These are phyloP conservation scores for Phaseolus lunatus DNA, from an alignment of 306 rosid species.

Conservation along the genomic window DNA sequence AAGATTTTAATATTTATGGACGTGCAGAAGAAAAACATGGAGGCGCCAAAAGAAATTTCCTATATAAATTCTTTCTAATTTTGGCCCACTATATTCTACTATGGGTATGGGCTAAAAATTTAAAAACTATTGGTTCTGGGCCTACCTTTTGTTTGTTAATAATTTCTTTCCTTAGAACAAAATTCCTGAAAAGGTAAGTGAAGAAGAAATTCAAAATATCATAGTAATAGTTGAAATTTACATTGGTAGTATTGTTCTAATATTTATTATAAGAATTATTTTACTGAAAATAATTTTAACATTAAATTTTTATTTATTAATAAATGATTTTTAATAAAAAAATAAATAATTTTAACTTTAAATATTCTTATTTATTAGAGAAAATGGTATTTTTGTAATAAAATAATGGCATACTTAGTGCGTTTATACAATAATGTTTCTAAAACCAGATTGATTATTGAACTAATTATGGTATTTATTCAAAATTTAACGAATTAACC, in stretches of 20 bases:
- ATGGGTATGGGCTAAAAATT: background rate
- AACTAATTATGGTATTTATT: too few species aligned
- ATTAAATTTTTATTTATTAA: background rate
- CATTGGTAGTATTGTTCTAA: background rate
- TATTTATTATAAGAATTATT: background rate
- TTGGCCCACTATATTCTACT: too few species aligned
- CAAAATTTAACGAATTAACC: too few species aligned
- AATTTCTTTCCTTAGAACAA: background rate
- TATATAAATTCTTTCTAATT: too few species aligned
- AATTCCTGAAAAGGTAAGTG: background rate
- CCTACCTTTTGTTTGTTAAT: background rate
- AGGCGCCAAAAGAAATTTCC: too few species aligned
- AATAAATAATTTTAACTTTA: background rate
- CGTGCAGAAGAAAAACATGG: too few species aligned
- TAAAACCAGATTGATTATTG: too few species aligned
- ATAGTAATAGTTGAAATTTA: background rate
- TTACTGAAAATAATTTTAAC: background rate
- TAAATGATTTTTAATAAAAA: background rate
- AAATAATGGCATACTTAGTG: background rate
- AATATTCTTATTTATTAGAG: background rate
- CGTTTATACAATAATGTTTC: too few species aligned
- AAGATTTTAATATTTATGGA: too few species aligned
- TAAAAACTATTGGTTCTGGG: background rate
- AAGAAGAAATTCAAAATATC: background rate
- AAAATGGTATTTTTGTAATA: background rate